phyloP scores from a whole-genome alignment of 768 basidiomycete species.

The Suillus lakei region DNA sequence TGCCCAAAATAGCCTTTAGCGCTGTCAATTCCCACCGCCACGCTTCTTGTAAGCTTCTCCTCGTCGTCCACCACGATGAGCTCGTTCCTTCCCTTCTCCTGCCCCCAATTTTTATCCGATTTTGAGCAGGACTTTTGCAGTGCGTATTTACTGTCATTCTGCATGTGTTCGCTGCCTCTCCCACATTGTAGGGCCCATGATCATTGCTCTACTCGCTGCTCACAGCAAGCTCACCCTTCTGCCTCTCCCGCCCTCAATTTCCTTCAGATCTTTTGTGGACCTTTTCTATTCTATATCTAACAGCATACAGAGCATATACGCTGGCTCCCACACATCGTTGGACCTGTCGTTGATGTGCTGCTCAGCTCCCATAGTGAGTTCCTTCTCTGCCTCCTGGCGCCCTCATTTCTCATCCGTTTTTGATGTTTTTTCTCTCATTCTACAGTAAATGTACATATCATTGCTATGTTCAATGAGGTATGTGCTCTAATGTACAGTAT shows the following conservation, averaged over 20 bases:
- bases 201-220: background rate
- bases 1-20: background rate
- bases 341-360: too few relatives aligned
- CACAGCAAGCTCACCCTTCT: background rate
- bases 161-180: background rate
- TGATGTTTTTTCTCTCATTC: background rate
- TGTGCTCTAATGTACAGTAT: too few relatives aligned
- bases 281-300: too few relatives aligned
- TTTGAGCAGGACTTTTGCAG: background rate
- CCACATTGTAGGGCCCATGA: background rate
- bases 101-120: background rate
- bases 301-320: too few relatives aligned
- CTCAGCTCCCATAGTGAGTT: too few relatives aligned
- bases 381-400: background rate
- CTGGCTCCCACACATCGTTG: too few relatives aligned
- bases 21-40: background rate
- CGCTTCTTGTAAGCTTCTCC: background rate
- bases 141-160: background rate
- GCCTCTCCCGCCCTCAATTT: too few relatives aligned
- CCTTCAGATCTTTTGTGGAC: too few relatives aligned
- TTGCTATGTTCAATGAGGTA: background rate
- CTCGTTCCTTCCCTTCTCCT: background rate
- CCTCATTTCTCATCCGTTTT: background rate
- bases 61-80: background rate
- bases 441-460: background rate